Conservation (phyloP, 768 basidiomycete species). For the Omphalotus guepiniiformis region DNA sequence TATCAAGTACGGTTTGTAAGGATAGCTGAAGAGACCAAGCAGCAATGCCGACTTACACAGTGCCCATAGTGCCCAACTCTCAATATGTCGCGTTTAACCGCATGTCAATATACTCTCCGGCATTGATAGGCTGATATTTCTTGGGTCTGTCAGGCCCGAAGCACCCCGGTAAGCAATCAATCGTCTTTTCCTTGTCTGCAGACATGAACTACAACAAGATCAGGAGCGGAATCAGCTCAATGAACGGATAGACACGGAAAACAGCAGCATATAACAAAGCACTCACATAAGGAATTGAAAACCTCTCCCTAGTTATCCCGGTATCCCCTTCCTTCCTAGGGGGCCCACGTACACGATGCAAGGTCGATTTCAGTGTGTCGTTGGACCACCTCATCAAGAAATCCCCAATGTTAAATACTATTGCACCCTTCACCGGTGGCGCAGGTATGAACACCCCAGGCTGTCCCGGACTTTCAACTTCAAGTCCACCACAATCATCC, state of each 20-base stretch:
- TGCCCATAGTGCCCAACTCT: too few relatives aligned
- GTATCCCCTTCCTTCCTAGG: conserved; percentile 11
- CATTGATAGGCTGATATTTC: conserved; percentile 30
- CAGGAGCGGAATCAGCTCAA: not conserved
- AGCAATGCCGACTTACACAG: too few relatives aligned
- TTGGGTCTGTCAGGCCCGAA: conserved; percentile 30
- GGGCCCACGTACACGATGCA: conserved; percentile 32
- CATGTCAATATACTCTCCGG: conserved; percentile 21
- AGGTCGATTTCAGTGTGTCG: conserved; percentile 26
- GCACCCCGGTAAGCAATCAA: conserved; percentile 36
- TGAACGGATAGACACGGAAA: not conserved
- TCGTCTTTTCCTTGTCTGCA: conserved; percentile 22
- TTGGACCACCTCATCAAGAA: conserved; percentile 30
- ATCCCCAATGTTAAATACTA: conserved; percentile 33
- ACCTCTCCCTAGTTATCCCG: conserved; percentile 32
- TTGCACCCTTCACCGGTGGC: conserved; percentile 24
- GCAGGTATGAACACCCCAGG: conserved; percentile 28
- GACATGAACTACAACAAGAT: conserved; percentile 20
- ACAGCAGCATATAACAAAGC: not conserved
- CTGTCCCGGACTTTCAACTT: conserved; percentile 35
- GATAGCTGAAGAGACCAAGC: conserved; percentile 6
- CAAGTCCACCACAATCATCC: conserved; percentile 41
- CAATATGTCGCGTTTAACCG: conserved; percentile 10
- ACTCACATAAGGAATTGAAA: conserved; percentile 42
- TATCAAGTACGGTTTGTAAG: too few relatives aligned